A percentile compares a stretch with the other conserved stretches of the same genome.
Conservation (phyloP, 2,329 filamentous ascomycete species). For the Chaetomiaceae sp. region DNA sequence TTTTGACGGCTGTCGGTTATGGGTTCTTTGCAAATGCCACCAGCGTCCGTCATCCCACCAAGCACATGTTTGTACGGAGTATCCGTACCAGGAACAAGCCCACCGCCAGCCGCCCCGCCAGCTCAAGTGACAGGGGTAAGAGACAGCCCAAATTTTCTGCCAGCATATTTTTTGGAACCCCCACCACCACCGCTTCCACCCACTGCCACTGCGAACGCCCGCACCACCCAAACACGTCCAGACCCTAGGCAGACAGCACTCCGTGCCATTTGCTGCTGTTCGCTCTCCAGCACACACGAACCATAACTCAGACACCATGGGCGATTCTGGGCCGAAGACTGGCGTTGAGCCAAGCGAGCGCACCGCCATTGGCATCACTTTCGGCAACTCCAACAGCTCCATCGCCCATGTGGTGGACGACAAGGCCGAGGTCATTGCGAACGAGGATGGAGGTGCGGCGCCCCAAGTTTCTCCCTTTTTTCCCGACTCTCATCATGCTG, state of each 20-base stretch:
- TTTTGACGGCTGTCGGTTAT: too few species aligned
- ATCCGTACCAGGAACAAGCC: background rate
- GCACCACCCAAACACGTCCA: too few species aligned
- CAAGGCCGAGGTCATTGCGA: constrained; percentile 95
- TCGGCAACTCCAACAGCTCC: constrained; percentile 97
- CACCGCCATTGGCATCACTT: constrained; percentile 86
- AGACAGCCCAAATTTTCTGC: constrained; percentile 5
- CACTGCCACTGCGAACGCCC: too few species aligned
- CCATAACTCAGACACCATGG: constrained; percentile 32
- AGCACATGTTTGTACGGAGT: background rate
- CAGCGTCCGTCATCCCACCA: too few species aligned
- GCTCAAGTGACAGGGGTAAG: background rate
- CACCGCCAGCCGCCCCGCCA: background rate
- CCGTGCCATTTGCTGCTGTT: too few species aligned
- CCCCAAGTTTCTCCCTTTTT: background rate
- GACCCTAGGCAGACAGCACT: too few species aligned
- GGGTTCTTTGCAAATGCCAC: too few species aligned
- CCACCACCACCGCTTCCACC: constrained; percentile 21
- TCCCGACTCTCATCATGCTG: background rate
- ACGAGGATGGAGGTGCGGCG: constrained; percentile 85
- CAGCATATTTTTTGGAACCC: constrained; percentile 20
- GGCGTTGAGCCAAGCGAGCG: constrained; percentile 51
- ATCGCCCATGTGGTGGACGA: constrained; percentile 91
- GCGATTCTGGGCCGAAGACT: constrained; percentile 35
- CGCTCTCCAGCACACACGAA: too few species aligned